These are phyloP conservation scores for Barnettozyma siamensis DNA, from an alignment of 805 yeast genomes.

Conservation along the genomic window DNA sequence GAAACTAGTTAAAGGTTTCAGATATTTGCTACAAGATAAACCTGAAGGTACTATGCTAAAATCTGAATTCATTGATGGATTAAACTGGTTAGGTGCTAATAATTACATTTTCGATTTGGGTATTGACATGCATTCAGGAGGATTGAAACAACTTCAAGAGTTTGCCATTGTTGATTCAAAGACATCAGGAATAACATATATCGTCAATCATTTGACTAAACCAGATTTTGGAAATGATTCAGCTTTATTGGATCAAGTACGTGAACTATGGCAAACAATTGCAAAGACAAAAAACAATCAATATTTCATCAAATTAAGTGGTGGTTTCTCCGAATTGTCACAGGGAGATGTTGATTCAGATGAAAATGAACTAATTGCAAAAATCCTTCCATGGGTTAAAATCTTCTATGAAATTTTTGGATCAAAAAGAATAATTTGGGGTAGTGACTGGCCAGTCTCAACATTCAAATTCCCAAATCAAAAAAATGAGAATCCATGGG, in stretches of 20 bases:
- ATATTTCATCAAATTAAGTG: constrained; percentile 35
- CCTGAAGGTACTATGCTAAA: constrained; percentile 31
- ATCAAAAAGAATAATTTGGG: constrained; percentile 31
- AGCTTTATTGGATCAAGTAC: constrained; percentile 20
- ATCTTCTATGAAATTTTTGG: constrained; percentile 29
- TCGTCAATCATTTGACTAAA: constrained; percentile 39
- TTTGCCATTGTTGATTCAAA: constrained; percentile 25
- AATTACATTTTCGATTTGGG: constrained; percentile 37
- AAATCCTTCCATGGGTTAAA: constrained; percentile 30
- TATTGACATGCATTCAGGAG: constrained; percentile 33
- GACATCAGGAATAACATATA: constrained; percentile 27
- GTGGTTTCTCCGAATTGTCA: constrained; percentile 35
- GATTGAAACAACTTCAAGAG: constrained; percentile 37
- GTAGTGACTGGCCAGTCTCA: constrained; percentile 43
- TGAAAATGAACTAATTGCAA: constrained; percentile 13
- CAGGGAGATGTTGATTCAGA: constrained; percentile 12
- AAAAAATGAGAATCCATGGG: constrained; percentile 9
- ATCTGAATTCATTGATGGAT: constrained; percentile 25
- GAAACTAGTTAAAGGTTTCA: constrained; percentile 32
- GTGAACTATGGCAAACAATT: constrained; percentile 19
- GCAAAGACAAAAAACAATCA: constrained; percentile 11
- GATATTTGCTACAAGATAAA: constrained; percentile 40
- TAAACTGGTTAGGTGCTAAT: constrained; percentile 30
- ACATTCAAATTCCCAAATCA: constrained; percentile 18
- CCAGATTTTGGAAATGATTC: constrained; percentile 27